Evolutionary conservation across 2,329 filamentous ascomycete genomes (phyloP), one percentile per base, ranked within the genome.

Genomic region (Paecilomyces niveus): DNA sequence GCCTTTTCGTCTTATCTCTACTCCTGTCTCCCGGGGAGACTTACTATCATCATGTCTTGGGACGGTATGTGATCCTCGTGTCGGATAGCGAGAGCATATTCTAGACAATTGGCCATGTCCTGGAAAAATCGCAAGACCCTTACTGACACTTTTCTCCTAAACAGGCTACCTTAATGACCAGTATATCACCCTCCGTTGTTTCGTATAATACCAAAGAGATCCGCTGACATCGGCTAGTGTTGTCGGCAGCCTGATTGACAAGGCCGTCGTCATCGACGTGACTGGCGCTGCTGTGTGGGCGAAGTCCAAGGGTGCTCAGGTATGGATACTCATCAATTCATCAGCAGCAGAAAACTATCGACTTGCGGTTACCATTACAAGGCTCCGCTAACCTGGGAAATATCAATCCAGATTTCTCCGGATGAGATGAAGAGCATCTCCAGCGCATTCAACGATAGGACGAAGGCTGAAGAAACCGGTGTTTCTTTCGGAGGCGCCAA

Each of bases 221-320:
- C 26, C 24, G 31, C 39, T 50, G 29, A 50, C 52, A 13, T 53
- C 13, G 29, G 26, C 67, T 72, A 96, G 91, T 84, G 85, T 96
- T 69, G 84, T 95, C 71, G 88, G 83, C 68, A 87, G 87, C 70
- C 87, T 92, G 74, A 78, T 96, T 71, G 88, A 94, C 80, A 88
- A 91, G 80, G 92, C 84, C 69, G 89, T 89, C 72, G 92, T 96
- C 74, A 86, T 94, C 81, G 92, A 89, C 76, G 79, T 78, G 64
- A 89, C 89, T 67, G 90, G 91, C 68, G 89, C 89, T 77, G 91
- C 87, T 73, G 82, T 85, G 68, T 95, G 91, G 90, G 91, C 91
- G 61, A 74, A 81, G 50, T 86, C 86, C 29, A 22, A 83, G 57
- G 84, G 81, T 66, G 96, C 96, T 80, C 79, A 81, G 72, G 91